Evolutionary conservation across 257 asterid genomes (phyloP).

Genomic region (Cordia subcordata): DNA sequence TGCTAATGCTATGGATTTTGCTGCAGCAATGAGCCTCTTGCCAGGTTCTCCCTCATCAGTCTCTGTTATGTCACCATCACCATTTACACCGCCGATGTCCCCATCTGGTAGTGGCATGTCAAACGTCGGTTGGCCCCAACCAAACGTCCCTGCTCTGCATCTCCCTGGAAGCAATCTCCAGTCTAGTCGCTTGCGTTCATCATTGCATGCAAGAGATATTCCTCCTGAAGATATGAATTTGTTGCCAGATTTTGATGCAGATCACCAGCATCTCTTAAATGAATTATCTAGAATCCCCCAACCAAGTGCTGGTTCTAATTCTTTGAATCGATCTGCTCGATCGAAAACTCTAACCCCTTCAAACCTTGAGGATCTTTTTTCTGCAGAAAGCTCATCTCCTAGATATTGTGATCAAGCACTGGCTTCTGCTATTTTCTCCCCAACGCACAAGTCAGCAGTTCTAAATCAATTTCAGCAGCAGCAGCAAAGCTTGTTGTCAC

Average conservation of each 20-base stretch:
- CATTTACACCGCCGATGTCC: conserved; percentile 72
- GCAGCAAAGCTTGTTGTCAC: conserved; percentile 66
- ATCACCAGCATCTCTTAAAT: conserved; percentile 46
- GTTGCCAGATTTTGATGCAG: conserved; percentile 45
- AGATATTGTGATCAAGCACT: conserved; percentile 52
- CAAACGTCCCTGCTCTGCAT: conserved; percentile 63
- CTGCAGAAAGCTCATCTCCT: conserved; percentile 69
- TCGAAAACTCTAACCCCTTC: conserved; percentile 47
- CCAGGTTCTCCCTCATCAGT: conserved; percentile 67
- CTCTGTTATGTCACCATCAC: conserved; percentile 43
- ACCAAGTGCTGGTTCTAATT: conserved; percentile 22
- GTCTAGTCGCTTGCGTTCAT: conserved; percentile 73
- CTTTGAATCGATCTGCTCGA: conserved; percentile 51
- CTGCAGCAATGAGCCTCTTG: conserved; percentile 53
- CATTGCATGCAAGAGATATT: conserved; percentile 64
- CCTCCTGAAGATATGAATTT: conserved; percentile 33
- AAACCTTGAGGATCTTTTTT: conserved; percentile 67
- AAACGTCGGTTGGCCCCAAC: conserved; percentile 57
- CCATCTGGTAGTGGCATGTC: conserved; percentile 53
- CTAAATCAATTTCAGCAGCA: conserved; percentile 78
- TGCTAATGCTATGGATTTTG: conserved; percentile 52
- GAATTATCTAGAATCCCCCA: conserved; percentile 40
- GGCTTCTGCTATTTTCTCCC: conserved; percentile 49
- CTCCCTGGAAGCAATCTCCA: conserved; percentile 69
- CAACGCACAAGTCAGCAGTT: conserved; percentile 52